A percentile compares a stretch with the other conserved stretches of the same genome.
Evolutionary conservation across 768 basidiomycete species (phyloP).

Genomic region (Macrolepiota albuminosa): DNA sequence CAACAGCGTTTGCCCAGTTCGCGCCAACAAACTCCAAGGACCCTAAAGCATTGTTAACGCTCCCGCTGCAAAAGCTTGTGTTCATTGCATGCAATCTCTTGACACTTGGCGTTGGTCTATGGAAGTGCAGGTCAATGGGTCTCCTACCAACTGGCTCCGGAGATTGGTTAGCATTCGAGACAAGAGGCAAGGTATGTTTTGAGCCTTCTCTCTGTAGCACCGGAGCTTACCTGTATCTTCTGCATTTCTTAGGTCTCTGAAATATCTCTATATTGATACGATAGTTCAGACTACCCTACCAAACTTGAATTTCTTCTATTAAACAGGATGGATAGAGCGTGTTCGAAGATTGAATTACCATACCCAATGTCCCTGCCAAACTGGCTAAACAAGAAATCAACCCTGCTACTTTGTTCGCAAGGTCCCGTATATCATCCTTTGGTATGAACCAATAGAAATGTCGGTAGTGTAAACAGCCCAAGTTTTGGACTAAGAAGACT

Average conservation of each 20-base stretch:
- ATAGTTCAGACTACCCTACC: not conserved
- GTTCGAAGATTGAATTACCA: not conserved
- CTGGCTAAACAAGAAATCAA: not conserved
- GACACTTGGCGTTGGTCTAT: conserved; percentile 81
- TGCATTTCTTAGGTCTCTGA: conserved; percentile 10
- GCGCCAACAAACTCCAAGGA: conserved; percentile 56
- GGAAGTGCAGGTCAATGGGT: conserved; percentile 93
- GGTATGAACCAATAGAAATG: not conserved
- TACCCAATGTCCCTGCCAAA: not conserved
- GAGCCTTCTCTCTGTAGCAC: not conserved
- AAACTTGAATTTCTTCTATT: not conserved
- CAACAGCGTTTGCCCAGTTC: conserved; percentile 66
- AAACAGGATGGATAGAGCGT: not conserved
- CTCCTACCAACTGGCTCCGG: conserved; percentile 86
- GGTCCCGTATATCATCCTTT: not conserved
- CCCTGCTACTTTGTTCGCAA: not conserved
- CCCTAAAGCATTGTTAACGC: conserved; percentile 45
- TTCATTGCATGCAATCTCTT: conserved; percentile 71
- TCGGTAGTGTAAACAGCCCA: not conserved
- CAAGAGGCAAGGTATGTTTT: conserved; percentile 57
- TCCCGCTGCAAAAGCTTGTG: conserved; percentile 65
- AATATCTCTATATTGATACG: conserved; percentile 11
- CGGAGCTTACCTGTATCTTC: not conserved
- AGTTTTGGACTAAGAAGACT: not conserved
- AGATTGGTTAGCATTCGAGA: conserved; percentile 95